Conservation (phyloP, 1,284 basidiomycete species). For the Trichosporon ovoides region DNA sequence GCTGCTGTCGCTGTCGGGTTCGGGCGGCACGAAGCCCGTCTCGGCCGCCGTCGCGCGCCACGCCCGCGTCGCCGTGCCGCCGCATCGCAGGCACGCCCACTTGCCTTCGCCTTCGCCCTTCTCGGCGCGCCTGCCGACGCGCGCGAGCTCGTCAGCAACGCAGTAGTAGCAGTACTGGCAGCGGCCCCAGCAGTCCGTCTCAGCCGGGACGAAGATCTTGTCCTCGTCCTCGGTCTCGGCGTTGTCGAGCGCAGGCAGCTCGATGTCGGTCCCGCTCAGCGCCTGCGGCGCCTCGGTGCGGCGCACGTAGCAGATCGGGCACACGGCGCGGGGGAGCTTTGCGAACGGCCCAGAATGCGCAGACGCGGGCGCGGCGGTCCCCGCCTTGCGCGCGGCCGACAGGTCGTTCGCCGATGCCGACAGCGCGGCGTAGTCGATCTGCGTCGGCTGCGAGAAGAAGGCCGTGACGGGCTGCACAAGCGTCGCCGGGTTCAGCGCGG, state of each 20-base stretch:
- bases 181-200: conserved; percentile 54
- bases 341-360: conserved; percentile 40
- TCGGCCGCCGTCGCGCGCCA: conserved; percentile 21
- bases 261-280: conserved; percentile 23
- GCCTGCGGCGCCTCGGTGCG: conserved; percentile 26
- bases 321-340: conserved; percentile 41
- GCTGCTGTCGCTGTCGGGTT: not conserved
- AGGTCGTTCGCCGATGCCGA: conserved; percentile 9
- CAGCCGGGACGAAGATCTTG: conserved; percentile 42
- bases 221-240: conserved; percentile 28
- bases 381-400: conserved; percentile 13
- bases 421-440: conserved; percentile 30
- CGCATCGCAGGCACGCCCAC: conserved; percentile 79
- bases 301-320: conserved; percentile 50
- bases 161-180: conserved; percentile 86
- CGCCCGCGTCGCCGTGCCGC: conserved; percentile 38
- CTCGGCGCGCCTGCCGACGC: conserved; percentile 44
- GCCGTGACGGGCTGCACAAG: conserved; percentile 32
- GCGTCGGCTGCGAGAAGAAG: conserved; percentile 25
- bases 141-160: conserved; percentile 64
- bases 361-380: conserved; percentile 8
- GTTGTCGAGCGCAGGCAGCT: conserved; percentile 13
- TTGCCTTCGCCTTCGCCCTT: conserved; percentile 5
- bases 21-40: not conserved
- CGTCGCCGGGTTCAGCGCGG: conserved; percentile 56